A percentile compares a stretch with the other conserved stretches of the same genome.
These are phyloP conservation scores for Alternaria metachromatica DNA, from an alignment of 2,329 filamentous ascomycete genomes.

Conservation along the genomic window DNA sequence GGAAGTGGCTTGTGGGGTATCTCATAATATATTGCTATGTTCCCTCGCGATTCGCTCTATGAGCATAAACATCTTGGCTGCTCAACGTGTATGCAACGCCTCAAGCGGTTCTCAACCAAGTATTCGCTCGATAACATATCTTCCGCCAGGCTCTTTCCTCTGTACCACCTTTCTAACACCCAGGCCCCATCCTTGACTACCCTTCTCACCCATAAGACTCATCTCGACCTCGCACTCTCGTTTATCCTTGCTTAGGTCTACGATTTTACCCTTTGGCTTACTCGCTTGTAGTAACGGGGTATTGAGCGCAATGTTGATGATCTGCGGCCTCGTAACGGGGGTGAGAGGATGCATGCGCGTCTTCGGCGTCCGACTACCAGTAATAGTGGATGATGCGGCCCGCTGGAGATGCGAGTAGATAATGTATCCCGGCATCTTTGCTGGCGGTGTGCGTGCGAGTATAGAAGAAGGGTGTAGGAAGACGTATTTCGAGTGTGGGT, in stretches of 20 bases:
- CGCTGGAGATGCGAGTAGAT: slow-evolving; percentile 87
- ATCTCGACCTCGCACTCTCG: slow-evolving; percentile 87
- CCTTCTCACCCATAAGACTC: slow-evolving; percentile 72
- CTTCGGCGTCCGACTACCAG: slow-evolving; percentile 56
- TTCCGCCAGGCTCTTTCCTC: slow-evolving; percentile 68
- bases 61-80: not conserved
- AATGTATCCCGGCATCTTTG: slow-evolving; percentile 78
- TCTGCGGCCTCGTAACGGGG: slow-evolving; percentile 74
- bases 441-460: slow-evolving; percentile 65
- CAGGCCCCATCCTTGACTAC: slow-evolving; percentile 79
- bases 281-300: slow-evolving; percentile 85
- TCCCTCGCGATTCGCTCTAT: not conserved
- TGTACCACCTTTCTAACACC: slow-evolving; percentile 86
- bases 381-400: slow-evolving; percentile 56
- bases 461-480: slow-evolving; percentile 88
- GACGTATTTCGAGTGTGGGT: slow-evolving; percentile 69
- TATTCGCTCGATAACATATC: slow-evolving; percentile 74
- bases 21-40: slow-evolving; percentile 1
- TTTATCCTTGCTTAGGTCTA: slow-evolving; percentile 56
- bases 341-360: slow-evolving; percentile 90
- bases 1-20: not conserved
- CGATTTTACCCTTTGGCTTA: slow-evolving; percentile 88
- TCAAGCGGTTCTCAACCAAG: slow-evolving; percentile 25
- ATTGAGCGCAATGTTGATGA: slow-evolving; percentile 79
- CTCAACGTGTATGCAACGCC: not conserved